Evolutionary conservation across 352 stramenopile genomes (phyloP).

Genomic region (Plasmopara halstedii): DNA sequence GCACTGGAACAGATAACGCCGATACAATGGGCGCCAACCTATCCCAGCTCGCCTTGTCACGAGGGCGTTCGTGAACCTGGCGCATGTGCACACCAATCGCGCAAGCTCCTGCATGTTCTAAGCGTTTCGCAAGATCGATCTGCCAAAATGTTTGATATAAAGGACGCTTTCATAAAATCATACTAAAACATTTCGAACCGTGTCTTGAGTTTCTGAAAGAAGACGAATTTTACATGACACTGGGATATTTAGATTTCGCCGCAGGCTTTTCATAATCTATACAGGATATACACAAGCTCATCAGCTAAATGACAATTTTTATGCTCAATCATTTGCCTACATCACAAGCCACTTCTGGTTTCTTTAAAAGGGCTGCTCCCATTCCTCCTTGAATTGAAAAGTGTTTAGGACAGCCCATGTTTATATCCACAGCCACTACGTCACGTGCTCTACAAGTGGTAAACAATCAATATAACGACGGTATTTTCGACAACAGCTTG

Average conservation of each 20-base stretch:
- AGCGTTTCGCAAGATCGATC: constrained; percentile 55
- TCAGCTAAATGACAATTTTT: background rate
- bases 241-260: constrained; percentile 70
- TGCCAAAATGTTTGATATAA: constrained; percentile 14
- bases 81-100: constrained; percentile 71
- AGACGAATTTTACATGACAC: constrained; percentile 87
- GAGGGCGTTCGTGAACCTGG: constrained; percentile 54
- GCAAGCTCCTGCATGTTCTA: constrained; percentile 56
- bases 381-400: constrained; percentile 91
- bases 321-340: constrained; percentile 18
- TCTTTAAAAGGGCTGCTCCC: constrained; percentile 85
- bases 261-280: constrained; percentile 77
- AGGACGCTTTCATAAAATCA: too few species aligned
- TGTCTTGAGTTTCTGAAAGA: constrained; percentile 50
- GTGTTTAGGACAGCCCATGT: constrained; percentile 94
- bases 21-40: constrained; percentile 54
- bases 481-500: background rate
- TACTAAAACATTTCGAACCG: constrained; percentile 33
- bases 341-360: constrained; percentile 81
- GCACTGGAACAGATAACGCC: constrained; percentile 66
- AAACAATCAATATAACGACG: background rate
- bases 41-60: constrained; percentile 68
- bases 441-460: constrained; percentile 47
- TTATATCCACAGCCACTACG: constrained; percentile 89
- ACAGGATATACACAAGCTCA: background rate